Base-by-base conservation (phyloP, 2,329 filamentous ascomycete species). In the Emericellopsis cladophorae region DNA sequence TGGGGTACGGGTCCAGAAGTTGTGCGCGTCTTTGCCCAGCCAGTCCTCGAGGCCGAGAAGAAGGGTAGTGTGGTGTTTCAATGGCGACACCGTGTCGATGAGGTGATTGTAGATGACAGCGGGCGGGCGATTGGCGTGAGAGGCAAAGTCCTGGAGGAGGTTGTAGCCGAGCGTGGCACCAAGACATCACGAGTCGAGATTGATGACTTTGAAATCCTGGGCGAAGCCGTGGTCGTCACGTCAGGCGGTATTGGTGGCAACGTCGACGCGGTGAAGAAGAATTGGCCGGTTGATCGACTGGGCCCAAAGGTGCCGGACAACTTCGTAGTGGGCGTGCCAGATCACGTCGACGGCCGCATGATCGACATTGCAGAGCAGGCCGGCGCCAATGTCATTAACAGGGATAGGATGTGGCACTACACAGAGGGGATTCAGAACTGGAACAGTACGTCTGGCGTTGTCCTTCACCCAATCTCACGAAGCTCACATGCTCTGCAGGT, bases 381-480 rank as follows among this genome's bases (percentile, higher is more conserved):
- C 2, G 76, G 76, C 8, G 76, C 70, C 1, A 60, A 65, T 43
- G 50, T 78, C 44, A 64, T 79, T 59, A 79, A 80, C 55, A 65
- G 68, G 38, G 76, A 79, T 49, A 61, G 76, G 35, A 79, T 79
- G 75, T 80, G 76, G 76, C 75, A 79, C 53, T 80, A 80, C 51
- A 79, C 74, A 10, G 76, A 80, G 49, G 76, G 76, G 0, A 53
- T 80, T 10, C 61, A 66, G 40, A 79, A 80, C 52, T 79, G 75
- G 75, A 57, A 78, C 32, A 35, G 32, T 35, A 15, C 5, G 32
- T 35, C 33, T 35, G 18, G n/a, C 32, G 8, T 35, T 15, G n/a
- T 35, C n/a, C 4, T 35, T 15, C 31, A 12, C 31, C 31, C 31
- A 32, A 5, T 35, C 8, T 15, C 32, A 9, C n/a, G 26, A 29